Evolutionary conservation across 805 yeast species (phyloP), one percentile per base, ranked within the genome.

Genomic region (Schizosaccharomyces japonicus): DNA sequence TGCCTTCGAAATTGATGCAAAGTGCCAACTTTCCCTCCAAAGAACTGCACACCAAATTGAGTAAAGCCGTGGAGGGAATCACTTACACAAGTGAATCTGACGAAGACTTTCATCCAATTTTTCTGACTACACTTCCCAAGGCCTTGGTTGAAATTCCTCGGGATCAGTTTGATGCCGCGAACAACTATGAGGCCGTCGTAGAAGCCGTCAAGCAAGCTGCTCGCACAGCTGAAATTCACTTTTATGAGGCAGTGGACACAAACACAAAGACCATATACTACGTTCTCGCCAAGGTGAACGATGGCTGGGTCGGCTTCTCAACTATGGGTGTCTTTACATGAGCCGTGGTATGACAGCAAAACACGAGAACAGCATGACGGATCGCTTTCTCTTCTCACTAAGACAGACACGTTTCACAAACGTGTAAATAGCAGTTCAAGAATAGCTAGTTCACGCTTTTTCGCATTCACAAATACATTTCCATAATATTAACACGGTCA

Each of bases 1-100:
- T 34, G n/a, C 40, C 40, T 34, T 34, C 40, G 10, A n/a, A 34
- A 15, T 34, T 19, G 40, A n/a, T 34, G 40, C n/a, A 19, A 34
- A 34, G 40, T 23, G 10, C 40, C 4, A 19, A 34, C 7, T 15
- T 15, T 13, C 5, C 19, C 11, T 19, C 23, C 11, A 19, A 19
- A 3, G n/a, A n/a, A n/a, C n/a, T n/a, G n/a, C n/a, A n/a, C n/a
- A n/a, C n/a, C n/a, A n/a, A n/a, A n/a, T n/a, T n/a, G n/a, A n/a
- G n/a, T n/a, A n/a, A n/a, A n/a, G n/a, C n/a, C n/a, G 40, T 34
- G 10, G 19, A 34, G 23, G 40, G 23, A 15, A 13, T 15, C 19
- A 15, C n/a, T 23, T 34, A 15, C 19, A 4, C 10, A 10, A 34
- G 40, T 34, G 40, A 34, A 19, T 34, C 40, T 15, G 40, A 34